Base-by-base conservation (phyloP, 768 basidiomycete species). In the Mycena kentingensis region DNA sequence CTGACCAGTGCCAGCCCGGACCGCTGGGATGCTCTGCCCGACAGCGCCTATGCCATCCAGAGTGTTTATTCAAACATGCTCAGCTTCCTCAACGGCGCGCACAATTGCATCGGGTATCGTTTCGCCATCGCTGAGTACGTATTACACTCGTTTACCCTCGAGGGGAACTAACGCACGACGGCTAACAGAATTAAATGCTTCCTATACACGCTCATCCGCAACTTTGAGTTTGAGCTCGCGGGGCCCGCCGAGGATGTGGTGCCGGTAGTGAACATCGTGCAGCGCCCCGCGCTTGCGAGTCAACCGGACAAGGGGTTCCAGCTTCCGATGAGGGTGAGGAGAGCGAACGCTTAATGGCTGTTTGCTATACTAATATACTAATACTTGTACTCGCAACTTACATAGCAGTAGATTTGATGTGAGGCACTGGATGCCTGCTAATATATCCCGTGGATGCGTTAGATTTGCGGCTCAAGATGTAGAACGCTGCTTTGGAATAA, bases 101-200 rank as follows among this genome's bases (percentile, higher is more conserved):
- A 71, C 18, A 70, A 72, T 0, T 81, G 79, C 57, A 77, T 80
- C 25, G 78, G 77, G 0, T 77, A 71, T 53, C 72, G 73, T 1
- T 79, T 79, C 61, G 66, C 78, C 8, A 55, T 79, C 25, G 62
- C 72, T 21, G 76, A 77, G 77, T 77, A 27, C 42, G 75, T 70
- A 5, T 11, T 8, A 2, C 38, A 4, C 44, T 41, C 25, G 26
- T 26, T 32, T 34, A 22, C n/a, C 2, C 26, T 18, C 11, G 3
- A 8, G 11, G 22, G 13, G 19, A 7, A 3, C 24, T 16, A 32
- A 11, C n/a, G 18, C 15, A 10, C 11, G n/a, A 26, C 18, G 3
- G 21, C 24, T 11, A 0, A 21, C n/a, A 60, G 63, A 53, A 62
- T 65, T 59, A 75, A 75, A 47, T 67, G 64, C 3, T 54, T 73